Base-by-base conservation (phyloP, 345 rosid species). In the Brassica rapa region DNA sequence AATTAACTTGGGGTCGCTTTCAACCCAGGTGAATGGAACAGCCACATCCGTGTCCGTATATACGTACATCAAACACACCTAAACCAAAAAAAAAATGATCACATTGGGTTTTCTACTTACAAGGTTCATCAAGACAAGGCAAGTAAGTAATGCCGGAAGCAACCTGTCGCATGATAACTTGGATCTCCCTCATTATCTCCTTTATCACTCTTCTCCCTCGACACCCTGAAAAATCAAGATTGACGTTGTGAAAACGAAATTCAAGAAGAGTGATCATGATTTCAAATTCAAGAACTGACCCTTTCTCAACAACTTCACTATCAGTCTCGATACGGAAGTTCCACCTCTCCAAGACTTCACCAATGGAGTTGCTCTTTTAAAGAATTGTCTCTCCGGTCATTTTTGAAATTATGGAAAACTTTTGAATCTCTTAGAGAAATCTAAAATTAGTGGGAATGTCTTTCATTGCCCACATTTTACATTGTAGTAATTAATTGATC, bases 31-130 rank as follows among this genome's bases (percentile, higher is more conserved):
- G 79, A 95, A 95, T 7, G 99, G 98, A 25, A 90, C 98, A 23
- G 93, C 96, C 24, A 90, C 91, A 68, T 95, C 99, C 19, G 84
- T 86, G 69, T 95, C 96, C 0, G 99, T 87, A 80, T 95, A 95
- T 2, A 94, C 94, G 84, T 64, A 95, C 99, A 84, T 91, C 98
- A 84, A 93, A 95, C 66, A 95, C 96, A 77, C 99, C 97, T 95
- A 60, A 63, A 56, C 29, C 30, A 27, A 27, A 27, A 27, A 27
- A 27, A 0, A 3, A 0, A 33, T 49, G 21, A 64, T 64, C 62
- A 16, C 15, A 12, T 14, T 62, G 11, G 68, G 16, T n/a, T 1
- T 16, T 4, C 37, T 37, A 7, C 93, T 84, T 87, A 95, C 99
- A 92, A 19, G 93, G 23, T 81, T 90, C 94, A 67, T 95, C 99